Percentiles rank a stretch among this genome's conserved stretches.
These are phyloP conservation scores for Chionographis japonica DNA, from an alignment of 106 monocot species.

Conservation along the genomic window DNA sequence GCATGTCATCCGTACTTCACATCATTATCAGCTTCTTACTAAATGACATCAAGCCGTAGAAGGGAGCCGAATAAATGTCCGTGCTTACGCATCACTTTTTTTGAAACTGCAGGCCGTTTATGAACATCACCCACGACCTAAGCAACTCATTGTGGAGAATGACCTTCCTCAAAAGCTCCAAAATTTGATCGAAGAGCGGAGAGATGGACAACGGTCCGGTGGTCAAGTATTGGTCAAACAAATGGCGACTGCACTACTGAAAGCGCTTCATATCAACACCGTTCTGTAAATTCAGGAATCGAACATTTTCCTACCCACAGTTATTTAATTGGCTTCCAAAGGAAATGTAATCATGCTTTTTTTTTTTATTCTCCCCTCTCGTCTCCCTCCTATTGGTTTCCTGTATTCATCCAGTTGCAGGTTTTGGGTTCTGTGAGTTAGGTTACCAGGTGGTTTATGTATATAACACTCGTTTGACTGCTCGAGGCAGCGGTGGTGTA, in stretches of 20 bases:
- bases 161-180: conserved; percentile 95
- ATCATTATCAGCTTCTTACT: no score
- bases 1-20: no score
- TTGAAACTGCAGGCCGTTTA: conserved; percentile 65
- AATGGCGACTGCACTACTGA: conserved; percentile 95
- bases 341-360: conserved; percentile 16
- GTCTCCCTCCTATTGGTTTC: no score
- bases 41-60: no score
- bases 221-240: conserved; percentile 93
- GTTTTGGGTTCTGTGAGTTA: no score
- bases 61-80: no score
- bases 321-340: not conserved
- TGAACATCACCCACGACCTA: conserved; percentile 96
- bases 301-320: not conserved
- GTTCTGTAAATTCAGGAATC: conserved; percentile 54
- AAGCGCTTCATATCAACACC: conserved; percentile 96
- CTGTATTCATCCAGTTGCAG: no score
- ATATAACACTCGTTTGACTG: no score
- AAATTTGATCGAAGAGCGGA: conserved; percentile 88
- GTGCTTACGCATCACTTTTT: no score
- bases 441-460: no score
- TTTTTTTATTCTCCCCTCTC: not conserved
- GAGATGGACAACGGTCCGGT: conserved; percentile 90
- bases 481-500: no score
- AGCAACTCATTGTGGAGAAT: conserved; percentile 95